Conservation (phyloP, 495 filamentous ascomycete genomes). For the Podospora tetraspora region DNA sequence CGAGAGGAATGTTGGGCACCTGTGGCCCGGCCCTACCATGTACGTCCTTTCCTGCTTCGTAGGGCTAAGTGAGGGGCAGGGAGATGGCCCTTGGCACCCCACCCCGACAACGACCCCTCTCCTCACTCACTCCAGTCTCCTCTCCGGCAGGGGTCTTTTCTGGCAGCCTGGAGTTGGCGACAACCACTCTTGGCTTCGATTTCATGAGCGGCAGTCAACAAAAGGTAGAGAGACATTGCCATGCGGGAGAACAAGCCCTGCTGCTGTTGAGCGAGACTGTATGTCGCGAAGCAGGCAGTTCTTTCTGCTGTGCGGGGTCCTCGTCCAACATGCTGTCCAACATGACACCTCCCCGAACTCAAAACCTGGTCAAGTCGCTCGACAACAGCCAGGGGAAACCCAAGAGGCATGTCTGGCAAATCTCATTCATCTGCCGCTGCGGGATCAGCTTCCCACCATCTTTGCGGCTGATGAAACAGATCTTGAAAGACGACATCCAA, state of each 20-base stretch:
- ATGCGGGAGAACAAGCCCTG: background rate
- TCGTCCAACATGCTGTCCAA: background rate
- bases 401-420: background rate
- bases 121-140: background rate
- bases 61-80: conserved; percentile 3
- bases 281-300: background rate
- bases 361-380: background rate
- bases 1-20: background rate
- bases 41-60: background rate
- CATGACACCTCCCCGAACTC: background rate
- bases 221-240: background rate
- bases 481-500: background rate
- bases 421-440: background rate
- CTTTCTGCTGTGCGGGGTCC: background rate
- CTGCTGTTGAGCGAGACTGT: background rate
- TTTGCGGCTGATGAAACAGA: conserved; percentile 5
- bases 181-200: background rate
- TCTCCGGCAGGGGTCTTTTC: background rate
- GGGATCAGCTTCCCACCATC: background rate
- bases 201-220: background rate
- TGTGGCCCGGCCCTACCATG: background rate
- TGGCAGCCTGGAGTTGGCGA: background rate
- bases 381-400: background rate
- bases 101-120: background rate
- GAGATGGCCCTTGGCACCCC: background rate